These are phyloP conservation scores for Hirsutella thompsonii DNA, from an alignment of 2,329 filamentous ascomycete species.

Conservation along the genomic window DNA sequence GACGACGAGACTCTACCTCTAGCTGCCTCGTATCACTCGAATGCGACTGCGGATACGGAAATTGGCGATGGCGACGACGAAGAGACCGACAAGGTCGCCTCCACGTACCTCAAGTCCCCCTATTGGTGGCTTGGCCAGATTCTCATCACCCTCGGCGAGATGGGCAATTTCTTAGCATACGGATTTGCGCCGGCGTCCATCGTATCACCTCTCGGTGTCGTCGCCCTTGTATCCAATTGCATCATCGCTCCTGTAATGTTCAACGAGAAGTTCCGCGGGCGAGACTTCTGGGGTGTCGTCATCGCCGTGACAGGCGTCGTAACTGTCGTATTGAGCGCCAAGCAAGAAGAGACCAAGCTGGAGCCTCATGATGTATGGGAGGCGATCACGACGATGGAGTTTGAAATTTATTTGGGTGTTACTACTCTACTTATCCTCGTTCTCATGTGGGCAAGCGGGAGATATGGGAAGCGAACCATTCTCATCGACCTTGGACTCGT, in stretches of 20 bases:
- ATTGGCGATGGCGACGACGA: conserved; percentile 13
- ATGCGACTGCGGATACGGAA: conserved; percentile 11
- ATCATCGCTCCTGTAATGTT: conserved; percentile 91
- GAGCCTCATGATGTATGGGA: conserved; percentile 83
- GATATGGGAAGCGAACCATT: conserved; percentile 75
- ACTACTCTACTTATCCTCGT: conserved; percentile 60
- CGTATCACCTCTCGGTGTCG: conserved; percentile 91
- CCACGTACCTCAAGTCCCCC: conserved; percentile 75
- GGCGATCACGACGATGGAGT: conserved; percentile 76
- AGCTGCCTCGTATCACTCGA: conserved; percentile 34
- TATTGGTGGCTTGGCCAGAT: conserved; percentile 96
- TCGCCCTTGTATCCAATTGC: conserved; percentile 91
- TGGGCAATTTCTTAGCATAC: conserved; percentile 93
- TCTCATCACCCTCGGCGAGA: conserved; percentile 84
- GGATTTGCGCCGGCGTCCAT: conserved; percentile 96
- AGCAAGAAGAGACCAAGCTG: conserved; percentile 77
- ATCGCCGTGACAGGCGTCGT: conserved; percentile 81
- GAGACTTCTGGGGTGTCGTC: conserved; percentile 79
- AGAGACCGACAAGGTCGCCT: conserved; percentile 27
- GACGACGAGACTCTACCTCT: conserved; percentile 38
- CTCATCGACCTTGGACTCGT: conserved; percentile 89
- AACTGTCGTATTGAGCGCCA: conserved; percentile 84
- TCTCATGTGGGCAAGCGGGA: conserved; percentile 72
- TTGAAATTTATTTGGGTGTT: conserved; percentile 78
- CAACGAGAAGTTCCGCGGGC: conserved; percentile 73